Evolutionary conservation across 495 filamentous ascomycete species (phyloP).

Genomic region (Neurospora tetraspora): DNA sequence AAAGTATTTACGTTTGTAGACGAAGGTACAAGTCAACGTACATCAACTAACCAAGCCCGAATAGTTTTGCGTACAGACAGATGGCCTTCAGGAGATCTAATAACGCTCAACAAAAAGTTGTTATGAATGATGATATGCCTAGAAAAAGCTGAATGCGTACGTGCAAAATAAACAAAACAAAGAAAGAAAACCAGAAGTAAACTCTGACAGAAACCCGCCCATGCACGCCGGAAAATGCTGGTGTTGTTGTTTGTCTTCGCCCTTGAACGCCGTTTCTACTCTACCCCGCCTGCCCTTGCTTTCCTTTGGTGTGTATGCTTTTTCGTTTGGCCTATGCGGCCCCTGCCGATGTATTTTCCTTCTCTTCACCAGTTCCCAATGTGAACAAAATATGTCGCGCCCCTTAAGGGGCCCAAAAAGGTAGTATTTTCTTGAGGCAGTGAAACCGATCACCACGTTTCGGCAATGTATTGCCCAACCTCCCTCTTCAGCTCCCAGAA

Average conservation of each 20-base stretch:
- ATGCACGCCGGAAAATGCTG: neutral
- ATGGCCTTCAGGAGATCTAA: neutral
- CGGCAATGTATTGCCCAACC: slow-evolving; percentile 77
- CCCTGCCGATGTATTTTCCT: neutral
- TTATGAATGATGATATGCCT: neutral
- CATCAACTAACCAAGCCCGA: neutral
- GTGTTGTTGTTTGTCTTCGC: neutral
- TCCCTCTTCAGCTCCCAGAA: slow-evolving; percentile 82
- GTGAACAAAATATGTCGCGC: neutral
- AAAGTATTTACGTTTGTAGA: neutral
- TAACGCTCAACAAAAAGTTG: neutral
- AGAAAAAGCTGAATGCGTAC: neutral
- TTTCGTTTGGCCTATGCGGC: neutral
- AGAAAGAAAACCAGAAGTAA: neutral
- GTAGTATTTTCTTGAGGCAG: neutral
- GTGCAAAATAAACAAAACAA: neutral
- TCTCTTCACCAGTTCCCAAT: neutral
- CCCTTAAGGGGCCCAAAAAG: neutral
- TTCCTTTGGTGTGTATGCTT: neutral
- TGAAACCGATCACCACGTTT: slow-evolving; percentile 44
- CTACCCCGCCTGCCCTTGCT: neutral
- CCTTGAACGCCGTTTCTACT: neutral
- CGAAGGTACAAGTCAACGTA: neutral
- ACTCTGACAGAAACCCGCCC: neutral
- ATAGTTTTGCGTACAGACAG: neutral